Evolutionary conservation across 805 yeast species (phyloP).

Genomic region (Candida broadrunensis): DNA sequence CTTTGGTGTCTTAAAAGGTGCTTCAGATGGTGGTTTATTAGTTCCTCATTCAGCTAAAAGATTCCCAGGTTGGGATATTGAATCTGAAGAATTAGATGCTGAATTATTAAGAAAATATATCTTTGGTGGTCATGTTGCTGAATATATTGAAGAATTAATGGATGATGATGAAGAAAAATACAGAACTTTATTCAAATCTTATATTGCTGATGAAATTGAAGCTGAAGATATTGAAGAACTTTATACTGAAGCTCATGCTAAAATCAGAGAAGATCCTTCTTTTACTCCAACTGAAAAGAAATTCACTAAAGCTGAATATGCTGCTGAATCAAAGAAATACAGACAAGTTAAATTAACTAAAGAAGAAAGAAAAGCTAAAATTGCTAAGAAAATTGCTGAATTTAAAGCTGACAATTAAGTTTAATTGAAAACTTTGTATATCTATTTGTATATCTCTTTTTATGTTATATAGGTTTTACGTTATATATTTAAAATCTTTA

Average conservation of each 20-base stretch:
- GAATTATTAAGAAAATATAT: constrained; percentile 98
- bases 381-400: constrained; percentile 92
- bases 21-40: constrained; percentile 99
- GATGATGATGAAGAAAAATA: constrained; percentile 99
- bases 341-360: constrained; percentile 81
- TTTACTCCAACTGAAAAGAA: constrained; percentile 87
- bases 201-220: constrained; percentile 95
- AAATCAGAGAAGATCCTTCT: constrained; percentile 94
- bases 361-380: constrained; percentile 86
- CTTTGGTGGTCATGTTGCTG: constrained; percentile 99
- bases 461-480: background rate
- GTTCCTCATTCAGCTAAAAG: constrained; percentile 99
- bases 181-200: constrained; percentile 92
- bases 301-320: constrained; percentile 97
- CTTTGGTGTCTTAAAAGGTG: constrained; percentile 99
- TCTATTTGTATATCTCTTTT: background rate
- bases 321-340: constrained; percentile 94
- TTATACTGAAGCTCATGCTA: constrained; percentile 91
- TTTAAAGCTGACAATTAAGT: constrained; percentile 56
- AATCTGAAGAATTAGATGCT: constrained; percentile 96
- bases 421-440: background rate
- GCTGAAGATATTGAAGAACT: constrained; percentile 96
- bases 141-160: constrained; percentile 99
- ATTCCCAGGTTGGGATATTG: constrained; percentile 99
- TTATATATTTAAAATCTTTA: background rate